These are phyloP conservation scores for Sporothrix dimorphospora DNA, from an alignment of 2,329 filamentous ascomycete genomes.

Conservation along the genomic window DNA sequence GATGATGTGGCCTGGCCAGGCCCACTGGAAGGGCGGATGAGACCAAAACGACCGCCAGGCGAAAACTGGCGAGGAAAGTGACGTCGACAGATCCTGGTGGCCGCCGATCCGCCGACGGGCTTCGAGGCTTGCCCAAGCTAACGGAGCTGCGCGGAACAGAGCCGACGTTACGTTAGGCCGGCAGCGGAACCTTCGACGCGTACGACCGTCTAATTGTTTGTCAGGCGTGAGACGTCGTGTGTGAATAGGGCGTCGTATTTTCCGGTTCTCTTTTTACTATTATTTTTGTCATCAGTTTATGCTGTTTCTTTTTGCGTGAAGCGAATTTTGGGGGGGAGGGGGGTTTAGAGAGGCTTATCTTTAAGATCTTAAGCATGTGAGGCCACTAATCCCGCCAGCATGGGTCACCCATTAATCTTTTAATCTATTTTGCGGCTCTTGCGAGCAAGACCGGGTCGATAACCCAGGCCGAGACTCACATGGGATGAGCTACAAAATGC, in stretches of 20 bases:
- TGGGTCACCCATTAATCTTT: neutral
- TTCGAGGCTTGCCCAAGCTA: neutral
- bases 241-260: neutral
- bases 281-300: no score
- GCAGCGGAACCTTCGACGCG: neutral
- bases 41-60: neutral
- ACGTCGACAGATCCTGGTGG: neutral
- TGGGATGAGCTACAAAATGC: neutral
- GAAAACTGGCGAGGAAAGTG: neutral
- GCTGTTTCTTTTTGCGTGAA: neutral
- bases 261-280: neutral
- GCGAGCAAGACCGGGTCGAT: neutral
- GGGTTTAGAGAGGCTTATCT: neutral
- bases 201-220: neutral
- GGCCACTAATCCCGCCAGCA: neutral
- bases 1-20: neutral
- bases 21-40: neutral
- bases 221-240: neutral
- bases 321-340: neutral
- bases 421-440: neutral
- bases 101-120: neutral
- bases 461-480: neutral
- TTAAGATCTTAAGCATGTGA: neutral
- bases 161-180: neutral
- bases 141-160: neutral